A percentile compares a stretch with the other conserved stretches of the same genome.
phyloP scores from a whole-genome alignment of 2,329 filamentous ascomycete genomes.

The Fusarium algeriense region DNA sequence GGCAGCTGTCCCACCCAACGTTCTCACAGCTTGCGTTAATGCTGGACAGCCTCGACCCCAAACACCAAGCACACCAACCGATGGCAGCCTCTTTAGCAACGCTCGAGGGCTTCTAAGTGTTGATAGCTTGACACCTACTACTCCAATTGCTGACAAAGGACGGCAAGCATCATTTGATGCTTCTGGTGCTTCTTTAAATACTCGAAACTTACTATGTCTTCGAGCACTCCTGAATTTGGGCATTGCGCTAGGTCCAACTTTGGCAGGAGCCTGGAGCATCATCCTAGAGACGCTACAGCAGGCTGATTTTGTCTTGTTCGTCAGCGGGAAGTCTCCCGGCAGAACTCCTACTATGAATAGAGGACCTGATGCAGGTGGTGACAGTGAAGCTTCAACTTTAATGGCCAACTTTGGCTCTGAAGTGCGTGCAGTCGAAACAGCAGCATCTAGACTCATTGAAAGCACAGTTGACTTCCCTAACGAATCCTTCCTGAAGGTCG shows the following conservation, averaged over 20 bases:
- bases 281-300: slow-evolving; percentile 92
- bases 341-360: slow-evolving; percentile 63
- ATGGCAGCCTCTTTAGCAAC: slow-evolving; percentile 75
- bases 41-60: slow-evolving; percentile 58
- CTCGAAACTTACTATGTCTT: slow-evolving; percentile 89
- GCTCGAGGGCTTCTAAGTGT: slow-evolving; percentile 79
- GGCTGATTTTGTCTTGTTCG: slow-evolving; percentile 86
- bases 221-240: slow-evolving; percentile 93
- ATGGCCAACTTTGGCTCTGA: slow-evolving; percentile 81
- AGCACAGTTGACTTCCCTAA: slow-evolving; percentile 93
- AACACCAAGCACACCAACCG: slow-evolving; percentile 60
- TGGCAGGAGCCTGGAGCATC: slow-evolving; percentile 89
- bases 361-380: slow-evolving; percentile 61
- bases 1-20: slow-evolving; percentile 87
- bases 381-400: slow-evolving; percentile 63
- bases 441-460: slow-evolving; percentile 87
- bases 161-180: slow-evolving; percentile 71
- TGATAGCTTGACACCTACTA: slow-evolving; percentile 73
- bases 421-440: slow-evolving; percentile 88
- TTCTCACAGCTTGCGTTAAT: slow-evolving; percentile 71
- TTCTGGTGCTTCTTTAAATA: slow-evolving; percentile 73
- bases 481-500: slow-evolving; percentile 80
- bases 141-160: slow-evolving; percentile 68
- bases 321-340: slow-evolving; percentile 67
- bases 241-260: slow-evolving; percentile 90